Evolutionary conservation across 495 filamentous ascomycete species (phyloP).

Genomic region (Evernia prunastri): DNA sequence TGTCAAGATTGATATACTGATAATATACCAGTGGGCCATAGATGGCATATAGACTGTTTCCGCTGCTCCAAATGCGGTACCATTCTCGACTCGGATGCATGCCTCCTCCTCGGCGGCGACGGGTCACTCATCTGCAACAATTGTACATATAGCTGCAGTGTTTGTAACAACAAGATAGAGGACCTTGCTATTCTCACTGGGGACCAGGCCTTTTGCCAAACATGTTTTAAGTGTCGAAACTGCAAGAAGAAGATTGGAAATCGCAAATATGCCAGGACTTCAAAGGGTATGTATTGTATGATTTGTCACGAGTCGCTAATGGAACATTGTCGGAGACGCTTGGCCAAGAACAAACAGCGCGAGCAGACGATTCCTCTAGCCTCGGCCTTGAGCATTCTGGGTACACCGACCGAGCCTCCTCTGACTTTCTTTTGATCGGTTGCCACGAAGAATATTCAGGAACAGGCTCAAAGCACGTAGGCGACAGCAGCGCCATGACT

Average conservation of each 20-base stretch:
- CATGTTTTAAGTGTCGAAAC: constrained; percentile 94
- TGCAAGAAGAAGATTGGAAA: constrained; percentile 99
- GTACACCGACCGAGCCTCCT: no score
- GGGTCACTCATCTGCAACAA: constrained; percentile 98
- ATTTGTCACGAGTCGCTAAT: constrained; percentile 98
- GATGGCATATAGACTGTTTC: constrained; percentile 99
- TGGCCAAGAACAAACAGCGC: no score
- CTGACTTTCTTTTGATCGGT: not conserved
- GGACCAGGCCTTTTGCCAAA: constrained; percentile 97
- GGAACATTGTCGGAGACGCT: constrained; percentile 85
- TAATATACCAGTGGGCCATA: constrained; percentile 67
- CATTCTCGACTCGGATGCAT: constrained; percentile 95
- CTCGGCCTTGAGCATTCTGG: no score
- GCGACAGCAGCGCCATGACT: not conserved
- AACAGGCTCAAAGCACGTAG: not conserved
- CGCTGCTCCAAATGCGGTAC: constrained; percentile 94
- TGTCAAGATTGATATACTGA: constrained; percentile 25
- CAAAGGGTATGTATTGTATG: constrained; percentile 99
- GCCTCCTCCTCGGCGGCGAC: constrained; percentile 92
- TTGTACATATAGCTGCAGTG: constrained; percentile 98
- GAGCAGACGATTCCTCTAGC: no score
- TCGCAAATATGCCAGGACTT: constrained; percentile 92
- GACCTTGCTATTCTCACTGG: constrained; percentile 96
- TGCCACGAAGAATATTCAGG: not conserved
- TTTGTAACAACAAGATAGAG: constrained; percentile 96